These are phyloP conservation scores for Ascochyta lentis DNA, from an alignment of 2,329 filamentous ascomycete species.

Conservation along the genomic window DNA sequence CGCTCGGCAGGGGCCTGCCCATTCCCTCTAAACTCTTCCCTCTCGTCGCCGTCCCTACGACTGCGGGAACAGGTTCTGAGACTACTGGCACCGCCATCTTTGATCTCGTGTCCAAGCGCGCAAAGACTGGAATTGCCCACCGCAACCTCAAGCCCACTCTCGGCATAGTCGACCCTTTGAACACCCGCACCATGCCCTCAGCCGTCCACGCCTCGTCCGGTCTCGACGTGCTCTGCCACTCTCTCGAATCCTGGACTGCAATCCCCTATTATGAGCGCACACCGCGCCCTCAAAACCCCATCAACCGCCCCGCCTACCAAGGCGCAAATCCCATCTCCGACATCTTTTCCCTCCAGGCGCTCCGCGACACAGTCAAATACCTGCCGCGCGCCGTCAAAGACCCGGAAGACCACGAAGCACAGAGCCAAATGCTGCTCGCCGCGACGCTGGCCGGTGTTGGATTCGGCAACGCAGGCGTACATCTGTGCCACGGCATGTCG, in stretches of 20 bases:
- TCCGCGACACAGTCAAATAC: constrained; percentile 86
- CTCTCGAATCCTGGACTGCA: constrained; percentile 95
- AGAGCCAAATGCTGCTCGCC: constrained; percentile 93
- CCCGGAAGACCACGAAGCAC: constrained; percentile 89
- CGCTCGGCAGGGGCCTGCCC: constrained; percentile 81
- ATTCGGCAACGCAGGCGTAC: constrained; percentile 96
- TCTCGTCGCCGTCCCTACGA: constrained; percentile 83
- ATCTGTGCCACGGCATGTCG: constrained; percentile 90
- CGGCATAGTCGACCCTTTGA: constrained; percentile 84
- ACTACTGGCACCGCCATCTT: constrained; percentile 99
- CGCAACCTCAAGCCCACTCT: constrained; percentile 94
- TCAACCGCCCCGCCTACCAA: constrained; percentile 91
- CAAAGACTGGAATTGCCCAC: constrained; percentile 96
- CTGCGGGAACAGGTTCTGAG: constrained; percentile 86
- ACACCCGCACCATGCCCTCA: constrained; percentile 94
- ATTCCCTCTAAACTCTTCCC: constrained; percentile 75
- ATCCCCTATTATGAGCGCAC: constrained; percentile 90
- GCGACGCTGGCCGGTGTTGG: constrained; percentile 94
- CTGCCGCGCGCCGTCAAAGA: constrained; percentile 86
- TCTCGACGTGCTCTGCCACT: constrained; percentile 93
- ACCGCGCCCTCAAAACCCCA: constrained; percentile 85
- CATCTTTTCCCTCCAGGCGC: constrained; percentile 89
- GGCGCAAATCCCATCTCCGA: constrained; percentile 97
- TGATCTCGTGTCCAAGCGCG: constrained; percentile 85
- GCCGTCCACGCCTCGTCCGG: constrained; percentile 92